Conservation (phyloP, 2,329 filamentous ascomycete genomes). For the Calonectria naviculata region DNA sequence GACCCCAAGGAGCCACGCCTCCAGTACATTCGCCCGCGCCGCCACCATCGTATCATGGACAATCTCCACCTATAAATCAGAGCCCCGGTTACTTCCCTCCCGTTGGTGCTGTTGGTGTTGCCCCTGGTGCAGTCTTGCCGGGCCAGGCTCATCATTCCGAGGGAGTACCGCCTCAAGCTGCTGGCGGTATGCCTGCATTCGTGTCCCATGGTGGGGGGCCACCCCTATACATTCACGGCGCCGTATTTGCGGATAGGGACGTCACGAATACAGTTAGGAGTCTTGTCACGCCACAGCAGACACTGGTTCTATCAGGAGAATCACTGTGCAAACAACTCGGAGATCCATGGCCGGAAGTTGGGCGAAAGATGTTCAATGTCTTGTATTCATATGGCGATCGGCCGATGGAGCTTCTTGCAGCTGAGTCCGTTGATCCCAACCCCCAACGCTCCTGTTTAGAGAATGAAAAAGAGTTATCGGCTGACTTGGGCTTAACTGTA, state of each 20-base stretch:
- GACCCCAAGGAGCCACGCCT: conserved; percentile 9
- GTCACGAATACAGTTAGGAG: conserved; percentile 11
- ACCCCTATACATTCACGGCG: conserved; percentile 19
- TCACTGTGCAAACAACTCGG: conserved; percentile 12
- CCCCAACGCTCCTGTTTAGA: not conserved
- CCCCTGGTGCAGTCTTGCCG: not conserved
- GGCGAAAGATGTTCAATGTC: conserved; percentile 24
- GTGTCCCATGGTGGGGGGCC: not conserved
- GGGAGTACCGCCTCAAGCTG: not conserved
- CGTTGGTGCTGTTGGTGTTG: not conserved
- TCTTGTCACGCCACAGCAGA: conserved; percentile 13
- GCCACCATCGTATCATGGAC: conserved; percentile 16
- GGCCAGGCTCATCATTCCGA: not conserved
- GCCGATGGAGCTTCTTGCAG: conserved; percentile 23
- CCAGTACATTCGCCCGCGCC: not conserved
- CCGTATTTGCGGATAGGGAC: conserved; percentile 22
- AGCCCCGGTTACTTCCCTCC: not conserved
- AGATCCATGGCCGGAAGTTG: conserved; percentile 20
- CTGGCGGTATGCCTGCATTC: not conserved
- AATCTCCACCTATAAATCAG: not conserved
- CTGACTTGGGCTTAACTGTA: not conserved
- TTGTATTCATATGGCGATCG: conserved; percentile 22
- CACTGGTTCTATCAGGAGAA: conserved; percentile 4
- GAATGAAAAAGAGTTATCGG: not conserved
- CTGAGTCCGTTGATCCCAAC: not conserved